Evolutionary conservation across 306 rosid genomes (phyloP).

Genomic region (Sophora flavescens): DNA sequence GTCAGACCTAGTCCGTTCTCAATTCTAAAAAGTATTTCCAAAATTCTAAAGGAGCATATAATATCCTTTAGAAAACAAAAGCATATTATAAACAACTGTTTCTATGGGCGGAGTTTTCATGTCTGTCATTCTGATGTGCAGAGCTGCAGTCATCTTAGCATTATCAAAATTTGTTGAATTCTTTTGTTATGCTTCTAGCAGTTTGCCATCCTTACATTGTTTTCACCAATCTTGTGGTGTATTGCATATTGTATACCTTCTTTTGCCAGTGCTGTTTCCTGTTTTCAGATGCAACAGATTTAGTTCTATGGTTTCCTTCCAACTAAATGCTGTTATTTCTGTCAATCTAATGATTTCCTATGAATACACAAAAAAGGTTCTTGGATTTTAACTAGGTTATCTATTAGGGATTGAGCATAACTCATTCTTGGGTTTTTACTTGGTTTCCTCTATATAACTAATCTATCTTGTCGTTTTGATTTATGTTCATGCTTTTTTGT

Average conservation of each 20-base stretch:
- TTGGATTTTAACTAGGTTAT: conserved; percentile 21
- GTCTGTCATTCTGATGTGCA: conserved; percentile 30
- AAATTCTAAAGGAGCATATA: conserved; percentile 18
- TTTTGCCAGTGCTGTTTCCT: conserved; percentile 10
- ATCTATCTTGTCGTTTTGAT: conserved; percentile 5
- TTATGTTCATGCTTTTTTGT: conserved; percentile 29
- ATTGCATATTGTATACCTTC: not conserved
- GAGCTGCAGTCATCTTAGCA: conserved; percentile 14
- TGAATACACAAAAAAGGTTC: not conserved
- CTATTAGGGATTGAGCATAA: conserved; percentile 14
- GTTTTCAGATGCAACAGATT: conserved; percentile 1
- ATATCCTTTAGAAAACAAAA: conserved; percentile 24
- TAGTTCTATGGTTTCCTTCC: conserved; percentile 31
- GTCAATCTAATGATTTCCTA: conserved; percentile 19
- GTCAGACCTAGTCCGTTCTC: too few relatives aligned
- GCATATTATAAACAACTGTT: conserved; percentile 20
- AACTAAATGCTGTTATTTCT: not conserved
- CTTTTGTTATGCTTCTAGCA: conserved; percentile 7
- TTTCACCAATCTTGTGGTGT: conserved; percentile 13
- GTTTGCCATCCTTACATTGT: conserved; percentile 11
- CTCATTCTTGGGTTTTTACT: conserved; percentile 10
- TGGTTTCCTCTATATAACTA: not conserved
- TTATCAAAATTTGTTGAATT: not conserved
- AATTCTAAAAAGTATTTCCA: not conserved
- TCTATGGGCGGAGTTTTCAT: conserved; percentile 11